Evolutionary conservation across 306 rosid genomes (phyloP), one percentile per base, ranked within the genome.

Genomic region (Inga laurina): DNA sequence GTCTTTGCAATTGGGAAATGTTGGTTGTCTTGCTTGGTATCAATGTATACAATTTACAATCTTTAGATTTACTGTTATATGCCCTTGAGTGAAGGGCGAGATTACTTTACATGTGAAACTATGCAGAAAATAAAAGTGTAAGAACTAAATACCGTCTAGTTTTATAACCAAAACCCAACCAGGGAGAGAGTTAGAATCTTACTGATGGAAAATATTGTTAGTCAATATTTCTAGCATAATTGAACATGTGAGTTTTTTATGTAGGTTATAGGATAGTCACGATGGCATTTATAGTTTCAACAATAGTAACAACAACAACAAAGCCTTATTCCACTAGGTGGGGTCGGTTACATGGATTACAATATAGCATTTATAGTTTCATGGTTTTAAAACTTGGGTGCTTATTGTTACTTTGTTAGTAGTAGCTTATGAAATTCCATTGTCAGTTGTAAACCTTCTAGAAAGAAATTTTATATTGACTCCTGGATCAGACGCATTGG

Each of bases 321-420:
- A 39, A 39, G 1, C 8, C 41, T 39, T 39, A 39, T 39, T 5
- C 39, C 39, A 37, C 41, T 39, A 39, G 1, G 8, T 39, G 43
- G 8, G 8, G 43, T 6, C 43, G 8, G 43, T 1, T 39, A 39
- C 8, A 39, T 39, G 2, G 43, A 39, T 39, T 39, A 39, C 37
- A 32, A 21, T 15, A 37, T 68, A 18, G 34, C 43, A 67, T 21
- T 44, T 32, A 54, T 57, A 56, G 18, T 76, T 67, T 82, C 35
- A 30, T 83, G 79, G 57, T 72, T 41, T 62, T 2, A 19, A 72
- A 59, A 83, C 79, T n/a, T 71, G 18, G 78, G 79, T 65, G 49
- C 22, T 35, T 24, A 27, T 70, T 73, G 57, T 39, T 39, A 5
- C 43, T 39, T 39, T 39, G 43, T 44, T 74, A 64, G 64, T 21